Evolutionary conservation across 1,139 yeast species (phyloP), one percentile per base, ranked within the genome.

Genomic region (Meyerozyma sp.): DNA sequence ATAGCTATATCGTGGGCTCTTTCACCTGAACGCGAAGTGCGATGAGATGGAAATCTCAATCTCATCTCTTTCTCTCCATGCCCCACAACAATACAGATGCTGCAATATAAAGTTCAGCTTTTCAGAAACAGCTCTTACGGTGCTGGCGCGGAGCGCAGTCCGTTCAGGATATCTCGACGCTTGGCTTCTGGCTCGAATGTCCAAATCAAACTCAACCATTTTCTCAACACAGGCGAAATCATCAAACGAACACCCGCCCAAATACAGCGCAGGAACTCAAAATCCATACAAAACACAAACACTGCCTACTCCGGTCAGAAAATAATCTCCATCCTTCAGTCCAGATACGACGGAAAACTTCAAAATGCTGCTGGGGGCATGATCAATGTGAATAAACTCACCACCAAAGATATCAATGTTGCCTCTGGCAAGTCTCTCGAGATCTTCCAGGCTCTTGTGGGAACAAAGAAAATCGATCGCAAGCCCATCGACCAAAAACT

Each of bases 401-500:
- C 42, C 14, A 52, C 65, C 3, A 43, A 44, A 5, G 68, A 66
- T 46, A 47, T 69, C 44, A 51, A 51, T n/a, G 51, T 56, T 9
- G 42, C 49, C 5, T 54, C 62, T 8, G 52, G 55, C 4, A 51
- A 38, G 40, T 59, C 70, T 25, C 43, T 56, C 26, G 45, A 49
- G 2, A 54, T 73, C 7, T 71, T 70, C 52, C 55, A 62, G 21
- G 64, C 63, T 39, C 46, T 73, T 30, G 47, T 61, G 44, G 50
- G 57, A 14, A 51, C 67, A 11, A 63, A 60, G 43, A 54, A 53
- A 25, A 42, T 57, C 8, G 53, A 58, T n/a, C 59, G 59, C 14
- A 58, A 53, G 32, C 60, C 59, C 21, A 50, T 64, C 7, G 79
- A 81, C 51, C 62, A 66, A 41, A 61, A 75, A 41, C 58, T 83